Evolutionary conservation across 2,329 filamentous ascomycete genomes (phyloP).

Genomic region (Fusarium sp.): DNA sequence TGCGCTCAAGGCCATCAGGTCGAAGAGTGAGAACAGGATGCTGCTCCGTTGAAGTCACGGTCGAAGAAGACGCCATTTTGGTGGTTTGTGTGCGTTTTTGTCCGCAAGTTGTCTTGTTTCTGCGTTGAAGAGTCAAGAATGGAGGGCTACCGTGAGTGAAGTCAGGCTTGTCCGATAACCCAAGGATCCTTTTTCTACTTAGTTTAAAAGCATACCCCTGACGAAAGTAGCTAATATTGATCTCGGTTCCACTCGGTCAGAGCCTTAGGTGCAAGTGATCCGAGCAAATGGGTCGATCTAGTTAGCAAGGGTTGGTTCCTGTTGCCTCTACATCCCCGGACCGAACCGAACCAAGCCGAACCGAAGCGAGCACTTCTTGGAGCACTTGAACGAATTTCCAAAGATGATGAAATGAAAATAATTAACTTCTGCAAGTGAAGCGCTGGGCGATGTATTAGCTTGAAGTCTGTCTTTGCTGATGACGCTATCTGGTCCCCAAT

Average conservation of each 20-base stretch:
- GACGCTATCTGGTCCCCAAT: no score
- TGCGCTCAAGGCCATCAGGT: constrained; percentile 40
- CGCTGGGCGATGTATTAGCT: no score
- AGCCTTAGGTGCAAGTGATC: not conserved
- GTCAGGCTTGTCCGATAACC: not conserved
- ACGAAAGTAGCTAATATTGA: no score
- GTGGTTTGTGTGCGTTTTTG: not conserved
- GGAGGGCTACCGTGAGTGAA: no score
- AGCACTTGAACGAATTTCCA: no score
- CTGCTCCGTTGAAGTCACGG: constrained; percentile 22
- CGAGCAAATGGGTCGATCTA: not conserved
- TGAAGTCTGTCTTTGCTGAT: no score
- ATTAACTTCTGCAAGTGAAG: no score
- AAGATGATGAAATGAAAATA: no score
- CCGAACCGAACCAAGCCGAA: constrained; percentile 1
- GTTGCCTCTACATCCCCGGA: not conserved
- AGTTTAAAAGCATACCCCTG: not conserved
- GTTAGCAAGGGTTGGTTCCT: not conserved
- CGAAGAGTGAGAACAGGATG: constrained; percentile 42
- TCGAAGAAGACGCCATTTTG: constrained; percentile 30
- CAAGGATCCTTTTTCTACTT: not conserved
- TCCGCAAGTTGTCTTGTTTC: not conserved
- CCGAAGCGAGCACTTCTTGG: no score
- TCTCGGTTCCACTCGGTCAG: not conserved
- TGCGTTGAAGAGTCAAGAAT: no score